Conservation (phyloP, 176 grass and related monocot species). For the Paspalum notatum region DNA sequence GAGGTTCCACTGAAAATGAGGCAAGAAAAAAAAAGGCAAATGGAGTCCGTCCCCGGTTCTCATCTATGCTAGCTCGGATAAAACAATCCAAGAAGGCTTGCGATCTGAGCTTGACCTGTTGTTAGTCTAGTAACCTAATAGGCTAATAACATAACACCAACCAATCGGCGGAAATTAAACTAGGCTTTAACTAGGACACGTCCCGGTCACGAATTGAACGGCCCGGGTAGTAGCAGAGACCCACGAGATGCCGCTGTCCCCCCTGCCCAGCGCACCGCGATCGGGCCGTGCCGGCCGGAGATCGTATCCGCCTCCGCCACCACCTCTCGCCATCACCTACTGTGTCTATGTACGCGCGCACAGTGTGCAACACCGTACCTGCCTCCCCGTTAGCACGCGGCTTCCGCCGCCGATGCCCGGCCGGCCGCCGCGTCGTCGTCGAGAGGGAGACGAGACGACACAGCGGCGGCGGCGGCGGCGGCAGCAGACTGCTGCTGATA, state of each 20-base stretch:
- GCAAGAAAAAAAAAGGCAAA: too few relatives aligned
- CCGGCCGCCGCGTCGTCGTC: neutral
- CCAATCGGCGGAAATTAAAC: neutral
- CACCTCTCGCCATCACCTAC: neutral
- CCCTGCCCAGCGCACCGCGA: neutral
- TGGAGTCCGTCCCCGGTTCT: too few relatives aligned
- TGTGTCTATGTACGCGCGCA: too few relatives aligned
- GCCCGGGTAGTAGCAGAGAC: slow-evolving; percentile 21
- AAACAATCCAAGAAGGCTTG: neutral
- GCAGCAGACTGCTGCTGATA: too few relatives aligned
- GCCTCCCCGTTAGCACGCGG: slow-evolving; percentile 13
- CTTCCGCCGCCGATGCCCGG: neutral
- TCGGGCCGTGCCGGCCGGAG: neutral
- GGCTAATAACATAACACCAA: neutral
- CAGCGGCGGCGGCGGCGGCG: too few relatives aligned
- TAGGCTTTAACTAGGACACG: neutral
- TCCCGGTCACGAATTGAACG: slow-evolving; percentile 25
- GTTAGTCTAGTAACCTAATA: neutral
- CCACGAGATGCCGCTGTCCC: slow-evolving; percentile 42
- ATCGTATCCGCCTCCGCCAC: neutral
- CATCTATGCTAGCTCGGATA: neutral
- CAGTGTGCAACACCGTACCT: neutral
- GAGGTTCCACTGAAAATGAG: too few relatives aligned
- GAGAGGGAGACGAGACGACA: too few relatives aligned
- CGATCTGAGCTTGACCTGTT: neutral